Conservation (phyloP, 2,329 filamentous ascomycete species). For the Ceratocystis destructans region DNA sequence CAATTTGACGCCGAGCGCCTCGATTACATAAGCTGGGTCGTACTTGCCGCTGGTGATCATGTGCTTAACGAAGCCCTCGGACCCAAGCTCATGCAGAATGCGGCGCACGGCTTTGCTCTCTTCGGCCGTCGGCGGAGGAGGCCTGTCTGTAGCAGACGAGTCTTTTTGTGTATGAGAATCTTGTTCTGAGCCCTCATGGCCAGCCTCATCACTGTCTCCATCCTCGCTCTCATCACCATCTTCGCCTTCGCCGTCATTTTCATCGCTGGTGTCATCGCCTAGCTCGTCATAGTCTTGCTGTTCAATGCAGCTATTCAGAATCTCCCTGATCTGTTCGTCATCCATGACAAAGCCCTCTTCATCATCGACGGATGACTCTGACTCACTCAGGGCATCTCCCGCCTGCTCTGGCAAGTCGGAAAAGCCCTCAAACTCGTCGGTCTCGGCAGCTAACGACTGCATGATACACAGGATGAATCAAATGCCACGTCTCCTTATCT, state of each 20-base stretch:
- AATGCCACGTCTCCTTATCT: too few relatives aligned
- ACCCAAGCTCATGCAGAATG: conserved; percentile 13
- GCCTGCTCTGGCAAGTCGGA: conserved; percentile 1
- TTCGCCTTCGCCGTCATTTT: background rate
- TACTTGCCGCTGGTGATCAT: conserved; percentile 8
- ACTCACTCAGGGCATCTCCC: background rate
- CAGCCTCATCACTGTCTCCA: background rate
- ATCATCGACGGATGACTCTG: background rate
- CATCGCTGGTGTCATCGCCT: background rate
- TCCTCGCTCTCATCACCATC: background rate
- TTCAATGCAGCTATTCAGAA: conserved; percentile 17
- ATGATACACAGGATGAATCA: background rate
- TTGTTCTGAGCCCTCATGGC: too few relatives aligned
- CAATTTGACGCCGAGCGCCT: conserved; percentile 12
- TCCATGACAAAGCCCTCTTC: conserved; percentile 10
- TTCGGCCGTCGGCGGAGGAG: background rate
- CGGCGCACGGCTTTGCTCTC: conserved; percentile 10
- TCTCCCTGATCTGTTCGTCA: conserved; percentile 17
- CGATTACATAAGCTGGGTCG: conserved; percentile 5
- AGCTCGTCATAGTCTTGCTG: conserved; percentile 1
- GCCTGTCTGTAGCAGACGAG: background rate
- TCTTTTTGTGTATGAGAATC: background rate
- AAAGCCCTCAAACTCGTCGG: conserved; percentile 14
- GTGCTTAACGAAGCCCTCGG: conserved; percentile 6
- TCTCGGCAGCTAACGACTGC: background rate